Base-by-base conservation (phyloP, 306 rosid genomes). In the Vicia villosa region DNA sequence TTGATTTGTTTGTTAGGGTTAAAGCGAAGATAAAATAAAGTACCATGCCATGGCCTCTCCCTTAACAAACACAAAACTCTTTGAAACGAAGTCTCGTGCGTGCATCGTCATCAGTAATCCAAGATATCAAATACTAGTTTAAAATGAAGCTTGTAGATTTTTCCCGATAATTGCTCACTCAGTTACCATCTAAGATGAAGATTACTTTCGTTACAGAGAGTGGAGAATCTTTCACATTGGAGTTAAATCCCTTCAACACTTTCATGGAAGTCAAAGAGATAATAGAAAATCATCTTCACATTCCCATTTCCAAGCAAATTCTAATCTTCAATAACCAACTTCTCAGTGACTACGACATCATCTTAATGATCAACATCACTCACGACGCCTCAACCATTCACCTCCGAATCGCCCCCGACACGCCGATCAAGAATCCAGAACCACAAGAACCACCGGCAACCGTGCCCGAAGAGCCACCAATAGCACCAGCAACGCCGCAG, bases 241-340 rank as follows among this genome's bases (percentile, higher is more conserved):
- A 85, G 75, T 59, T 85, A 0, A 79, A 85, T 15, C 80, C 30
- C 74, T 87, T 83, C 43, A 86, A 87, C 77, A 80, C 85, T 0
- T 75, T 85, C 3, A 36, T 76, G 1, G 89, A 83, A 40, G 81
- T 87, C 79, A 87, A 90, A 68, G 80, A 82, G 15, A 90, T 79
- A 81, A 57, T 90, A 8, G 60, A 84, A 12, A 87, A 83, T 19
- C 72, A 2, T 24, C 38, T 24, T 0, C 10, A 45, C 22, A 84
- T 90, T 16, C 88, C 88, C 50, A 17, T 74, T 30, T 20, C 79
- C 21, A 73, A 64, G 11, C 94, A 90, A 66, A 26, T 49, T 90
- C 4, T 47, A 34, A 34, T 86, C 76, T 87, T 87, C 77, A 74
- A 90, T 2, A 80, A 88, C 63, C 72, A 60, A 26, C 13, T 69